Evolutionary conservation across 345 rosid genomes (phyloP), one percentile per base, ranked within the genome.

Genomic region (Populus davidiana): DNA sequence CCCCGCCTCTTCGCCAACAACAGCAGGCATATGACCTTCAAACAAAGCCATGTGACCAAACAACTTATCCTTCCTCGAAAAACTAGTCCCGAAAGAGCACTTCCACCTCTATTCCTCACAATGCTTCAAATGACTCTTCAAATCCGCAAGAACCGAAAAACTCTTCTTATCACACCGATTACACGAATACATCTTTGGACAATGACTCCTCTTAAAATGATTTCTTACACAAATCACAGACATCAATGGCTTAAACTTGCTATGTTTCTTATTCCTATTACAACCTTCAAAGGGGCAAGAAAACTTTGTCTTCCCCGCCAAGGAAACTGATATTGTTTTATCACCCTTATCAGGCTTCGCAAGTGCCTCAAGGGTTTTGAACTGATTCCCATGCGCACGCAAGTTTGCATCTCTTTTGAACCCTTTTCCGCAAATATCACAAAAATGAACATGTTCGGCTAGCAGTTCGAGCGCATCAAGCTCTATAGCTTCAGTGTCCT

Each of bases 151-250:
- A 69, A 90, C 90, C 4, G 94, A 86, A 82, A 90, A 90, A 43
- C 80, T 85, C 89, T 88, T 90, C 88, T 85, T 89, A 41, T 86
- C 77, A 71, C 97, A 92, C 23, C 87, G 76, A 47, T 86, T 85
- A 61, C 94, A 91, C 0, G 86, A 50, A 73, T 86, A 89, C 87
- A 82, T 89, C 82, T 90, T 92, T 16, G 97, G 97, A 56, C 97
- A 92, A 70, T 92, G 94, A 71, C 90, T 92, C 84, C 97, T 88
- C 89, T 89, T 92, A 80, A 90, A 90, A 75, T 92, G 97, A 65
- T 88, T 92, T 85, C 83, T 86, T 75, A 88, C 92, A 63, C 94
- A 89, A 23, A 88, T 78, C 49, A 90, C 88, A 5, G 94, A 90
- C 64, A 89, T 90, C 82, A 92, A 39, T 0, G 94, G 82, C 74